A percentile compares a stretch with the other conserved stretches of the same genome.
Conservation (phyloP, 495 filamentous ascomycete species). For the Bryoglossum gracile region DNA sequence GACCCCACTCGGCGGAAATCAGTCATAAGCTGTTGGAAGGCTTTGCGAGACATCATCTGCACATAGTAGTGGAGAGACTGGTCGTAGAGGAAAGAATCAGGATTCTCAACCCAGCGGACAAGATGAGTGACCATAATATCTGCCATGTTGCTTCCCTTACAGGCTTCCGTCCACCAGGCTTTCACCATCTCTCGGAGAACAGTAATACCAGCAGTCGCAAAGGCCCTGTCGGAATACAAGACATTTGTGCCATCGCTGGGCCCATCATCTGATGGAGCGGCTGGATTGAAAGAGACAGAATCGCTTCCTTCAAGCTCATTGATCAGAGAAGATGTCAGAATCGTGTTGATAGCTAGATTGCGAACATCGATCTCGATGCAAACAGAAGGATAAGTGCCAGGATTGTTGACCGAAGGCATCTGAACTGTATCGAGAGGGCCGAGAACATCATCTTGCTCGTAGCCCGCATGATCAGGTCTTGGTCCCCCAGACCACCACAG, state of each 20-base stretch:
- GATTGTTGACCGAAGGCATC: conserved; percentile 89
- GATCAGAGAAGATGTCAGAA: conserved; percentile 93
- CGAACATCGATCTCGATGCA: conserved; percentile 93
- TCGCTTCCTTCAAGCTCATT: conserved; percentile 91
- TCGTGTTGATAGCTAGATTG: conserved; percentile 95
- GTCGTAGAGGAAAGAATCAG: conserved; percentile 90
- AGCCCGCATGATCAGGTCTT: conserved; percentile 88
- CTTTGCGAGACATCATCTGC: conserved; percentile 95
- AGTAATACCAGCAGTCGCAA: conserved; percentile 80
- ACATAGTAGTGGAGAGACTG: conserved; percentile 96
- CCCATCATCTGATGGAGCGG: conserved; percentile 53
- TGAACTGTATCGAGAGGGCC: conserved; percentile 80
- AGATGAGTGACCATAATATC: conserved; percentile 97
- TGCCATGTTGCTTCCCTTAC: conserved; percentile 83
- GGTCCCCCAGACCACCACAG: conserved; percentile 94
- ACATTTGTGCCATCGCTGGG: conserved; percentile 53
- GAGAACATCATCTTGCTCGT: conserved; percentile 87
- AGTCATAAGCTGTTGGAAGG: conserved; percentile 91
- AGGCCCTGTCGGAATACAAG: conserved; percentile 83
- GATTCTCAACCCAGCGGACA: conserved; percentile 91
- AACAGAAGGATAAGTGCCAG: conserved; percentile 89
- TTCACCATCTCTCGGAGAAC: conserved; percentile 98
- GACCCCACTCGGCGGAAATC: conserved; percentile 95
- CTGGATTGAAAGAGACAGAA: conserved; percentile 71
- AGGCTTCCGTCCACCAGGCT: conserved; percentile 94